A percentile compares a stretch with the other conserved stretches of the same genome.
These are phyloP conservation scores for Leucoagaricus sp. DNA, from an alignment of 1,284 basidiomycete genomes.

Conservation along the genomic window DNA sequence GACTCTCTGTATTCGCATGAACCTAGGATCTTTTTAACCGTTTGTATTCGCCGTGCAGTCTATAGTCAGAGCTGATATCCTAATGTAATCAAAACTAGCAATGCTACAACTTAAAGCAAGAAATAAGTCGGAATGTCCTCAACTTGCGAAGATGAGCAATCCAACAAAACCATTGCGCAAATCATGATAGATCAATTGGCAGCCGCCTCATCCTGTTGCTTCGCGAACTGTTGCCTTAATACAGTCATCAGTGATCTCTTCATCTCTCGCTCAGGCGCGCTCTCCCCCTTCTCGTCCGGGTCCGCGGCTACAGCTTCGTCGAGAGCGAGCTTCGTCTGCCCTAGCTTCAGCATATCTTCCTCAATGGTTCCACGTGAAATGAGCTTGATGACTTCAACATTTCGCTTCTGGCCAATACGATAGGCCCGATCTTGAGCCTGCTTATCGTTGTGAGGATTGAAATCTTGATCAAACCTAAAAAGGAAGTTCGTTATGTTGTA, in stretches of 20 bases:
- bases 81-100: constrained; percentile 12
- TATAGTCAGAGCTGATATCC: neutral
- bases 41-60: neutral
- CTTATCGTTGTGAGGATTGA: constrained; percentile 91
- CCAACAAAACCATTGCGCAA: neutral
- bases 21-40: constrained; percentile 1
- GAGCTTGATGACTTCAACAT: constrained; percentile 93
- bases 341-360: constrained; percentile 92
- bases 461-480: constrained; percentile 92
- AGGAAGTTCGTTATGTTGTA: constrained; percentile 2
- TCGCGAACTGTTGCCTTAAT: constrained; percentile 67
- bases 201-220: constrained; percentile 26
- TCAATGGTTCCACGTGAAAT: constrained; percentile 93
- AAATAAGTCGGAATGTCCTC: neutral
- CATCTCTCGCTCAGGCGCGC: constrained; percentile 75
- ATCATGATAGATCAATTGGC: constrained; percentile 5
- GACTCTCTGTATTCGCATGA: constrained; percentile 61
- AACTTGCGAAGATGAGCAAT: neutral
- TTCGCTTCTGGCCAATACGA: constrained; percentile 93
- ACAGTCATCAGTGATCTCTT: constrained; percentile 81
- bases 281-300: constrained; percentile 58
- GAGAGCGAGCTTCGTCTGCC: constrained; percentile 86
- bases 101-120: neutral
- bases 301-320: constrained; percentile 91
- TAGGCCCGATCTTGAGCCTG: constrained; percentile 98